Percentiles rank a stretch among this genome's conserved stretches.
Conservation (phyloP, 2,329 filamentous ascomycete species). For the Colletotrichum abscissum region DNA sequence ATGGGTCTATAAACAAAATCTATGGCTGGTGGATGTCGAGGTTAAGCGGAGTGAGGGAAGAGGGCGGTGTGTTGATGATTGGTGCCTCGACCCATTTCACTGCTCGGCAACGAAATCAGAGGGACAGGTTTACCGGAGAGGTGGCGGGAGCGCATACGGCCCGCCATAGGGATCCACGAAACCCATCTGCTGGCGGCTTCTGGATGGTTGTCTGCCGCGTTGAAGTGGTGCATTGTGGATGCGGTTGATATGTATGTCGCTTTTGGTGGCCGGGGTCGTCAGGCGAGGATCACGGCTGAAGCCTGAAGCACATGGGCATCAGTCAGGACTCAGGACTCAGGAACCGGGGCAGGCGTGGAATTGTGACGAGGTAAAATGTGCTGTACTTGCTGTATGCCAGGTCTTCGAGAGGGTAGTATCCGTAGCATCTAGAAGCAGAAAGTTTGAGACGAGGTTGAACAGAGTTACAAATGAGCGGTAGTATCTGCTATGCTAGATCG, state of each 20-base stretch:
- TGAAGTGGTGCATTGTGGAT: slow-evolving; percentile 11
- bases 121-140: slow-evolving; percentile 9
- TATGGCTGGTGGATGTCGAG: background rate
- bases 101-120: background rate
- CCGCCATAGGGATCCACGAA: slow-evolving; percentile 20
- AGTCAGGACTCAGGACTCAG: background rate
- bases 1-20: background rate
- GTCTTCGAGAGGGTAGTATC: background rate
- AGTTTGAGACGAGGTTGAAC: background rate
- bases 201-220: background rate
- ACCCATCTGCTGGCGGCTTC: slow-evolving; percentile 6
- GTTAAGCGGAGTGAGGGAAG: background rate
- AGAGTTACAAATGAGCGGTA: background rate
- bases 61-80: slow-evolving; percentile 26
- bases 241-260: slow-evolving; percentile 9
- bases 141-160: slow-evolving; percentile 25
- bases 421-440: background rate
- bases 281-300: slow-evolving; percentile 14
- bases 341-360: background rate
- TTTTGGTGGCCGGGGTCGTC: slow-evolving; percentile 25
- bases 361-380: slow-evolving; percentile 9
- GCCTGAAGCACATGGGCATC: slow-evolving; percentile 10
- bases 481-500: background rate
- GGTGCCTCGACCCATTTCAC: background rate
- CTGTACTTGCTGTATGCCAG: background rate